Percentiles rank a stretch among this genome's conserved stretches.
phyloP scores from a whole-genome alignment of 2,329 filamentous ascomycete genomes.

The Ascochyta viciae-villosae region DNA sequence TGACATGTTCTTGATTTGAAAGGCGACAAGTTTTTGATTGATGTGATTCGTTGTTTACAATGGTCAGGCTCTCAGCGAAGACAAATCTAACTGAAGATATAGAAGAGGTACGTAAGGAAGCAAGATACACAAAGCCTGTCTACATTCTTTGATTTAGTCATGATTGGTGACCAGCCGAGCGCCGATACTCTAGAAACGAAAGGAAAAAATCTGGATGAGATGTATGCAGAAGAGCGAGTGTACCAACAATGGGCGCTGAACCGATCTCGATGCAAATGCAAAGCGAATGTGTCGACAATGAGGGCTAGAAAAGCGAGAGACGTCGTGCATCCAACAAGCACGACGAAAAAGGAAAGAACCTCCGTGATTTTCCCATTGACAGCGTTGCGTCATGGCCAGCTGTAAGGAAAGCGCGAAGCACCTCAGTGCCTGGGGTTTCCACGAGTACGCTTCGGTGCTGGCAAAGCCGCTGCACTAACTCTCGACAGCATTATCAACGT shows the following conservation, averaged over 20 bases:
- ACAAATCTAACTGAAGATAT: neutral
- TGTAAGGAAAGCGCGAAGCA: conserved; percentile 2
- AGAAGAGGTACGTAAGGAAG: neutral
- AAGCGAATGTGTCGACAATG: conserved; percentile 17
- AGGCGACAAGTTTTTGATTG: too few relatives aligned
- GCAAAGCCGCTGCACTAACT: conserved; percentile 28
- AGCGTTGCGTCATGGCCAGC: neutral
- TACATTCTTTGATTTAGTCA: neutral
- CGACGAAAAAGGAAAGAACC: neutral
- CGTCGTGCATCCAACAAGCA: neutral
- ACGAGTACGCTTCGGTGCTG: conserved; percentile 39
- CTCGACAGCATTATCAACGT: conserved; percentile 42
- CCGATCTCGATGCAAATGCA: too few relatives aligned
- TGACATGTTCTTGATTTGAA: neutral
- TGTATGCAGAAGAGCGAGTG: conserved; percentile 12
- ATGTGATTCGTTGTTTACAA: neutral
- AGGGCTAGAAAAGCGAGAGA: conserved; percentile 17
- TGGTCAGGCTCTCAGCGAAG: neutral
- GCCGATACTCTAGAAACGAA: neutral
- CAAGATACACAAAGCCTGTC: neutral
- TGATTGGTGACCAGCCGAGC: too few relatives aligned
- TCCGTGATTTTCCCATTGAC: neutral
- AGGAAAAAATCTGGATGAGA: neutral
- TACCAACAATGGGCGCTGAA: conserved; percentile 8
- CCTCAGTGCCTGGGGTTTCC: conserved; percentile 31